Evolutionary conservation across 106 monocot genomes (phyloP).

Genomic region (Gastrodia elata): DNA sequence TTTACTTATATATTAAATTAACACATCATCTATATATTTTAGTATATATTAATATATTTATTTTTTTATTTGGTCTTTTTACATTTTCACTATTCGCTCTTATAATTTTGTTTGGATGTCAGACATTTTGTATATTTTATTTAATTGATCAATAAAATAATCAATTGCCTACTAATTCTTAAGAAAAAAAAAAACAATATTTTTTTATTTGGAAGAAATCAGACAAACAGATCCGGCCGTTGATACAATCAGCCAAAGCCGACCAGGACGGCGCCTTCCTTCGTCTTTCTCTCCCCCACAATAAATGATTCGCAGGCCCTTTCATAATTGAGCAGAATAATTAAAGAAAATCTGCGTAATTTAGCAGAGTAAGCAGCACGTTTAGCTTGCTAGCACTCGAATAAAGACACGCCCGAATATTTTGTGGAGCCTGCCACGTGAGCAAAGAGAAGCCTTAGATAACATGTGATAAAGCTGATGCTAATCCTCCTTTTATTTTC

Average conservation of each 20-base stretch:
- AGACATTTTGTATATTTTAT: too few species aligned
- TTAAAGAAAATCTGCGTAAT: neutral
- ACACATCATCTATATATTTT: too few species aligned
- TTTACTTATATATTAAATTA: too few species aligned
- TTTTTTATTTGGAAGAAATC: neutral
- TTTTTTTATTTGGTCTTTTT: too few species aligned
- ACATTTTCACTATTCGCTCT: too few species aligned
- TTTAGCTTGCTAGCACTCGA: neutral
- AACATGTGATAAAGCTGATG: constrained; percentile 1
- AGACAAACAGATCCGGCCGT: neutral
- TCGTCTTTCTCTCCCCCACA: neutral
- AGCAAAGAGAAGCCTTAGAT: neutral
- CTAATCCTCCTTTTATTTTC: neutral
- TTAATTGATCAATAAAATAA: too few species aligned
- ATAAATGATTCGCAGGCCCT: neutral
- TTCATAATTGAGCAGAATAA: neutral
- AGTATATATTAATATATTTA: too few species aligned
- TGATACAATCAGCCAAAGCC: neutral
- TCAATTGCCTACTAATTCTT: too few species aligned
- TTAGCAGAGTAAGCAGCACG: neutral
- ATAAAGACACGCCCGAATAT: neutral
- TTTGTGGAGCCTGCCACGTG: neutral
- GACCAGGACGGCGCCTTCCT: neutral
- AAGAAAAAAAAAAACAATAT: too few species aligned
- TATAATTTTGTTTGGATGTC: too few species aligned